phyloP scores from a whole-genome alignment of 2,329 filamentous ascomycete genomes.

The Pseudocercospora cruenta region DNA sequence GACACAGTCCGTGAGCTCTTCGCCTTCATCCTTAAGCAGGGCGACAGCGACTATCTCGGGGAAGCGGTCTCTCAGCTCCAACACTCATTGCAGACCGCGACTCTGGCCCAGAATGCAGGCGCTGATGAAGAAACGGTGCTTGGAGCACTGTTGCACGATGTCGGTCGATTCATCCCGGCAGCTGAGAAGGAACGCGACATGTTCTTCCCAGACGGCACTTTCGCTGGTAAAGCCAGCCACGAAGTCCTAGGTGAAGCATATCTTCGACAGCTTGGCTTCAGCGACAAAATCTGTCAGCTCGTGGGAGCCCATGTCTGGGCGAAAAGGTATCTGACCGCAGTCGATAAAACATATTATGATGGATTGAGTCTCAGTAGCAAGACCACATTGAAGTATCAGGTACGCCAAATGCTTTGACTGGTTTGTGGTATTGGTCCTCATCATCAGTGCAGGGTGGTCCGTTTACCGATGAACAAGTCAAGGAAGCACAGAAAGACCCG shows the following conservation, averaged over 20 bases:
- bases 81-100: slow-evolving; percentile 39
- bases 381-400: slow-evolving; percentile 44
- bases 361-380: slow-evolving; percentile 44
- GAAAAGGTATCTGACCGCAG: slow-evolving; percentile 46
- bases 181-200: slow-evolving; percentile 30
- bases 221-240: slow-evolving; percentile 45
- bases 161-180: slow-evolving; percentile 48
- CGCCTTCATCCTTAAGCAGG: slow-evolving; percentile 32
- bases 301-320: slow-evolving; percentile 47
- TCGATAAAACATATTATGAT: slow-evolving; percentile 40
- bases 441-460: slow-evolving; percentile 36
- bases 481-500: slow-evolving; percentile 38
- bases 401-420: not conserved
- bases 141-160: slow-evolving; percentile 48
- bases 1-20: slow-evolving; percentile 28
- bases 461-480: slow-evolving; percentile 38
- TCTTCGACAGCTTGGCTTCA: slow-evolving; percentile 42
- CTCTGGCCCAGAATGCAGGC: slow-evolving; percentile 31
- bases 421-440: not conserved
- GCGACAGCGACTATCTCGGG: slow-evolving; percentile 38
- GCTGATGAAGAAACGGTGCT: slow-evolving; percentile 39
- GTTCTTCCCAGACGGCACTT: slow-evolving; percentile 33
- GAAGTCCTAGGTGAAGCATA: slow-evolving; percentile 45
- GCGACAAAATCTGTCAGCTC: slow-evolving; percentile 41
- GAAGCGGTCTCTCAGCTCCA: slow-evolving; percentile 38